Conservation (phyloP, 2,329 filamentous ascomycete genomes). For the Aureobasidium leucospermi region DNA sequence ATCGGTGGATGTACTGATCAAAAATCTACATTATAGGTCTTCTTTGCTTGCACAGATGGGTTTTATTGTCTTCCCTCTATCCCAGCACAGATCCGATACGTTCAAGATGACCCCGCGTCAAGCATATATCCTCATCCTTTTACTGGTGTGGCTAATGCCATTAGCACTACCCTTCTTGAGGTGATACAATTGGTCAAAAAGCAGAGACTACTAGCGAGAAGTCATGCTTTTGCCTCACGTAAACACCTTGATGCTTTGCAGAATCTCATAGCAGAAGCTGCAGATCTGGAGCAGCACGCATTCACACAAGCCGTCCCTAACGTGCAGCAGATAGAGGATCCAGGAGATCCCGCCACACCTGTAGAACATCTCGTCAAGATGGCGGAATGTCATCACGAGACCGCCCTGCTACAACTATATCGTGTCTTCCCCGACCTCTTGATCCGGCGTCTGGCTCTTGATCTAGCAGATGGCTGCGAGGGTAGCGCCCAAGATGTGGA, state of each 20-base stretch:
- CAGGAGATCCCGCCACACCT: conserved; percentile 29
- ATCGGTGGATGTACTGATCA: neutral
- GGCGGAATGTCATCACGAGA: conserved; percentile 47
- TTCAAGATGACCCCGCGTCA: neutral
- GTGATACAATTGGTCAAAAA: neutral
- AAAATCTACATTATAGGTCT: neutral
- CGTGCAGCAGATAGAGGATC: conserved; percentile 40
- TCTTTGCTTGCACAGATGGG: neutral
- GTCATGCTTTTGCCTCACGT: neutral
- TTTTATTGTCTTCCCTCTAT: neutral
- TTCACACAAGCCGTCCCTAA: conserved; percentile 26
- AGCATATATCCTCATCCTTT: neutral
- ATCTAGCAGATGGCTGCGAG: neutral
- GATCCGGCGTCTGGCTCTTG: conserved; percentile 19
- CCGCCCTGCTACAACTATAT: conserved; percentile 48
- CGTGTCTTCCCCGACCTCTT: conserved; percentile 42
- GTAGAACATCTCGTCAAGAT: conserved; percentile 48
- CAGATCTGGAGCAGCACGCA: neutral
- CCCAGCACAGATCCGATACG: neutral
- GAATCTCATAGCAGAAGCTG: neutral
- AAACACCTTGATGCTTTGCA: neutral
- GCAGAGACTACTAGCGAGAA: neutral
- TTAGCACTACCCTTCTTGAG: neutral
- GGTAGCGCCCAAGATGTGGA: neutral
- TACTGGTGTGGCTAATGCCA: neutral